A percentile compares a stretch with the other conserved stretches of the same genome.
phyloP scores from a whole-genome alignment of 2,329 filamentous ascomycete genomes.

The Stenocarpella maydis region DNA sequence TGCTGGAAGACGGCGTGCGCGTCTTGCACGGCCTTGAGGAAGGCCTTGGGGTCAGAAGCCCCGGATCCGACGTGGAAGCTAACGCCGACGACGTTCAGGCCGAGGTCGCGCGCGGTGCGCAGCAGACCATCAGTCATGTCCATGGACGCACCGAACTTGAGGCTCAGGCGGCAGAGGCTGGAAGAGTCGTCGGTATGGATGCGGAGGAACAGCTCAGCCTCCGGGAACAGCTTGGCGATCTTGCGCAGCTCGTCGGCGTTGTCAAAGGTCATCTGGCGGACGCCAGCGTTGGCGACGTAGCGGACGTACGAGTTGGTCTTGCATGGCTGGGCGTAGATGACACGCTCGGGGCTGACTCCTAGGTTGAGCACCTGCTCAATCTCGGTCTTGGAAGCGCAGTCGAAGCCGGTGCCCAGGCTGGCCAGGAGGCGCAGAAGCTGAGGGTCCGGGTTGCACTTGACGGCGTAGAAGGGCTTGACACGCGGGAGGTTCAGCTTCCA shows the following conservation, averaged over 20 bases:
- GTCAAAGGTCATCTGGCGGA: conserved; percentile 99
- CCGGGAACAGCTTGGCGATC: conserved; percentile 90
- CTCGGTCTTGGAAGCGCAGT: conserved; percentile 97
- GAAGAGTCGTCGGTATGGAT: conserved; percentile 97
- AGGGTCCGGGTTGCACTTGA: conserved; percentile 98
- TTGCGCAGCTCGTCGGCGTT: conserved; percentile 98
- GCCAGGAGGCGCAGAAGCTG: conserved; percentile 88
- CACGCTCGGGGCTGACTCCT: conserved; percentile 85
- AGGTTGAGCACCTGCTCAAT: conserved; percentile 89
- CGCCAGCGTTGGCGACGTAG: conserved; percentile 82
- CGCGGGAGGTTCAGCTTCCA: conserved; percentile 95
- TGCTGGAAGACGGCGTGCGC: conserved; percentile 90
- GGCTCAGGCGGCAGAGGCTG: conserved; percentile 91
- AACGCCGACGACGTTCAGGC: conserved; percentile 91
- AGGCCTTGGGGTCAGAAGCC: conserved; percentile 90
- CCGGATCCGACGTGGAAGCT: conserved; percentile 99
- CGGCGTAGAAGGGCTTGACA: conserved; percentile 96
- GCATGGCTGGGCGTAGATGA: conserved; percentile 99
- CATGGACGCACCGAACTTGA: conserved; percentile 95
- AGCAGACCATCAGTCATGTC: conserved; percentile 82
- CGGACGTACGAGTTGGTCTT: conserved; percentile 99
- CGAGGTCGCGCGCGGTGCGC: conserved; percentile 79
- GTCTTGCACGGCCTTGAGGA: conserved; percentile 89
- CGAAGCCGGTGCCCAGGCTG: conserved; percentile 91
- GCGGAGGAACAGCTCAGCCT: conserved; percentile 89